Conservation (phyloP, 208 protist genomes). For the Leishmania tropica region DNA sequence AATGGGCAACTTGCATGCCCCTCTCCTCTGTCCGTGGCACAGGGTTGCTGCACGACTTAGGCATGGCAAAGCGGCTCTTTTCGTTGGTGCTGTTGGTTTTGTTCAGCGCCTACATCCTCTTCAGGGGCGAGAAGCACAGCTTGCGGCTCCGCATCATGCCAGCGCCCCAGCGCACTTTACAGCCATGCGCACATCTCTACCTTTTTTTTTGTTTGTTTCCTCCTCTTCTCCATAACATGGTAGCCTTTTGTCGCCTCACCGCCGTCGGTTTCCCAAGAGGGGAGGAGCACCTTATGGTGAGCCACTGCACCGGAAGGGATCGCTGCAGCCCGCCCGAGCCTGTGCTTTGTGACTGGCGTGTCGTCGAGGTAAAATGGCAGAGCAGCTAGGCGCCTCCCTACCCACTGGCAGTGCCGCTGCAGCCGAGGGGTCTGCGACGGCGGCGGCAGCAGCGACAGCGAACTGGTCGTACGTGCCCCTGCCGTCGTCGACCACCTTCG, state of each 20-base stretch:
- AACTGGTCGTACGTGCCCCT: slow-evolving; percentile 31
- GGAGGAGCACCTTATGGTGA: no score
- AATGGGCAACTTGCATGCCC: neutral
- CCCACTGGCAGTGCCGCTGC: neutral
- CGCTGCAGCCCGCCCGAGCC: neutral
- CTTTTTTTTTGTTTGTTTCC: neutral
- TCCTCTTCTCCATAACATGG: neutral
- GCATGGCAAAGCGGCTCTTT: neutral
- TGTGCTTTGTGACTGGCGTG: neutral
- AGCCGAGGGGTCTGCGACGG: neutral
- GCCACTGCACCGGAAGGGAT: neutral
- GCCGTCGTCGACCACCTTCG: slow-evolving; percentile 55
- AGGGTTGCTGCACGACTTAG: neutral
- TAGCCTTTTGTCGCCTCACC: neutral
- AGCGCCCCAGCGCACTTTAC: neutral
- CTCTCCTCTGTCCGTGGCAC: neutral
- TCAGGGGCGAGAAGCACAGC: neutral
- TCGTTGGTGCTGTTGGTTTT: neutral
- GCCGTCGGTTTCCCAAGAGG: neutral
- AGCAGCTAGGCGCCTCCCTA: neutral
- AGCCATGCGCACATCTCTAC: neutral
- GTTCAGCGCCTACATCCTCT: neutral
- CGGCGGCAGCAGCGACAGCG: neutral
- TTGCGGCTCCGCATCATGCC: neutral
- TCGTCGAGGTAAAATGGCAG: neutral